Conservation (phyloP, 441 rosid genomes). For the Bruguiera hainesii region DNA sequence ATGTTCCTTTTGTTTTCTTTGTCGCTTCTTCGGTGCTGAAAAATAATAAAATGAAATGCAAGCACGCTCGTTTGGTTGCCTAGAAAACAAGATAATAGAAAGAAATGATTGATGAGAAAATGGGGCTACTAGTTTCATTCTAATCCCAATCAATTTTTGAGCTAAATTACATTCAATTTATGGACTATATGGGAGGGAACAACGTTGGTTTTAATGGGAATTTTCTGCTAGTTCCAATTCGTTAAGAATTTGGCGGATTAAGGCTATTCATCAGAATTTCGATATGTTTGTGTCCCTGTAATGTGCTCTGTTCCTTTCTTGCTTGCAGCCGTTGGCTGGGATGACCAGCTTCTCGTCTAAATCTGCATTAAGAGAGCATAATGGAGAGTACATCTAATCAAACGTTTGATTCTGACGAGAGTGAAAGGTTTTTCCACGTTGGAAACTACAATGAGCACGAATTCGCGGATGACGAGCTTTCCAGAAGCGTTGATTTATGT, state of each 20-base stretch:
- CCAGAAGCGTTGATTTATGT: constrained; percentile 34
- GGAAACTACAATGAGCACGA: constrained; percentile 33
- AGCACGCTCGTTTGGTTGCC: constrained; percentile 14
- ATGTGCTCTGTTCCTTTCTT: constrained; percentile 9
- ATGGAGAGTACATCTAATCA: constrained; percentile 43
- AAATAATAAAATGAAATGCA: background rate
- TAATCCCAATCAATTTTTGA: background rate
- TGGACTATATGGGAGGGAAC: too few species aligned
- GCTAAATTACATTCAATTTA: background rate
- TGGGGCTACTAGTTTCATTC: background rate
- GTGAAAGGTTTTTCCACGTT: constrained; percentile 31
- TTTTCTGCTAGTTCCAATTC: background rate
- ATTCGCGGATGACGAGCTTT: constrained; percentile 34
- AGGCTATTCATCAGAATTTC: background rate
- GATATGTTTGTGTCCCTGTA: background rate
- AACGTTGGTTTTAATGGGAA: too few species aligned
- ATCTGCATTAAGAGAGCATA: constrained; percentile 5
- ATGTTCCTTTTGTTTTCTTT: background rate
- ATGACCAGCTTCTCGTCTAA: constrained; percentile 10
- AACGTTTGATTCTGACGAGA: constrained; percentile 39
- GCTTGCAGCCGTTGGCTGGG: constrained; percentile 17
- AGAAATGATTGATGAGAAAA: background rate
- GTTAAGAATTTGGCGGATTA: background rate
- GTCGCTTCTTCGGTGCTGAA: too few species aligned
- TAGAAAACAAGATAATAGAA: background rate